phyloP scores from a whole-genome alignment of 2,329 filamentous ascomycete species.

The Colletotrichum godetiae region DNA sequence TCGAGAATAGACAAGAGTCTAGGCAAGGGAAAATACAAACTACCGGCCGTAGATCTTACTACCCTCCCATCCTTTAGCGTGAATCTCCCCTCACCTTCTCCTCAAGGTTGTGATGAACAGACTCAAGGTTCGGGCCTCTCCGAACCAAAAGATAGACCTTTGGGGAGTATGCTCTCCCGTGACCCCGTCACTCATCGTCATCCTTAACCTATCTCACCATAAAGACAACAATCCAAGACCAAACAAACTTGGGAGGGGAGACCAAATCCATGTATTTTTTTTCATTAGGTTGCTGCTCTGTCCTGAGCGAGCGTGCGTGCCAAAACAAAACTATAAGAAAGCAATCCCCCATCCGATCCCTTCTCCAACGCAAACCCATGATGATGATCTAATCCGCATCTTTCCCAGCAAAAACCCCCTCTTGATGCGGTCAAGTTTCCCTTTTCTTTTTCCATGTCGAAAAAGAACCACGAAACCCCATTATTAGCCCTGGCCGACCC shows the following conservation, averaged over 20 bases:
- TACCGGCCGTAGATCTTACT: neutral
- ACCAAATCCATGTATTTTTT: conserved; percentile 21
- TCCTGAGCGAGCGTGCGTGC: conserved; percentile 24
- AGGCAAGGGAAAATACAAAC: too few relatives aligned
- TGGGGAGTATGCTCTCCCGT: too few relatives aligned
- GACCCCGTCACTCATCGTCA: too few relatives aligned
- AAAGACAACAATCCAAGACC: neutral
- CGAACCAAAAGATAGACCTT: neutral
- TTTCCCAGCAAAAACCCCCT: conserved; percentile 1
- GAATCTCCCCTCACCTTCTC: neutral
- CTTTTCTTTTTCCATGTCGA: conserved; percentile 21
- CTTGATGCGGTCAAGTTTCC: conserved; percentile 31
- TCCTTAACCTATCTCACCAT: too few relatives aligned
- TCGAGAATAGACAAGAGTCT: too few relatives aligned
- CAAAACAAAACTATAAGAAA: neutral
- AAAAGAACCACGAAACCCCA: conserved; percentile 19
- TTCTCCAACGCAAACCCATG: conserved; percentile 16
- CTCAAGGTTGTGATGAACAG: neutral
- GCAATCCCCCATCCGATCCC: conserved; percentile 11
- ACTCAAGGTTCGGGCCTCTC: neutral
- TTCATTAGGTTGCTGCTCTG: conserved; percentile 28
- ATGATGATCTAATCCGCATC: conserved; percentile 23
- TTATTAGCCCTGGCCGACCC: conserved; percentile 14
- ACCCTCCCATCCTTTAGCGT: neutral
- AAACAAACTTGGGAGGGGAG: conserved; percentile 13